These are phyloP conservation scores for Claviceps cyperi DNA, from an alignment of 2,329 filamentous ascomycete species.

Conservation along the genomic window DNA sequence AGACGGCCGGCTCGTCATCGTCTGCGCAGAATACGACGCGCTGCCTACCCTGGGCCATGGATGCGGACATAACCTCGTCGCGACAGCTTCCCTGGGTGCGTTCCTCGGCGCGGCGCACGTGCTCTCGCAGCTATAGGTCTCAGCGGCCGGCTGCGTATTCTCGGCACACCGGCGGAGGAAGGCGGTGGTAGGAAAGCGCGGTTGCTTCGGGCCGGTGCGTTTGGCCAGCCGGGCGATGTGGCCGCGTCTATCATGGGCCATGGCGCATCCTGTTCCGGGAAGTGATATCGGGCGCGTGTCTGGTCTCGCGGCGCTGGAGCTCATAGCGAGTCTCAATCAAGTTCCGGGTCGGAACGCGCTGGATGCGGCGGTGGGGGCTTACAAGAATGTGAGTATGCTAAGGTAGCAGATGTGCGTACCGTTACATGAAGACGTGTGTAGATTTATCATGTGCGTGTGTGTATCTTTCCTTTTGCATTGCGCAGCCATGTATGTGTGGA, in stretches of 20 bases:
- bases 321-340: constrained; percentile 5
- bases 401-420: constrained; percentile 19
- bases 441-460: no score
- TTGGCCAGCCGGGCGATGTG: constrained; percentile 6
- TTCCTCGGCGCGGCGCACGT: constrained; percentile 22
- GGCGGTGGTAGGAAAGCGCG: constrained; percentile 25
- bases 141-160: constrained; percentile 21
- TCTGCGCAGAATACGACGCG: constrained; percentile 29
- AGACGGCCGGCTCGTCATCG: constrained; percentile 18
- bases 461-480: no score
- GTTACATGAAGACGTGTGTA: no score
- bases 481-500: no score
- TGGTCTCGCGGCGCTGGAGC: constrained; percentile 1
- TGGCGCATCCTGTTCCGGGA: constrained; percentile 13
- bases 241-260: constrained; percentile 17
- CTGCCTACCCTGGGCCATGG: constrained; percentile 29
- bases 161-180: constrained; percentile 29
- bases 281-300: background rate
- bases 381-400: constrained; percentile 21
- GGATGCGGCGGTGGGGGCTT: constrained; percentile 22
- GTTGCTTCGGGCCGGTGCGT: constrained; percentile 13
- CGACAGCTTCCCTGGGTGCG: constrained; percentile 23
- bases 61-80: constrained; percentile 31
- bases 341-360: constrained; percentile 18
- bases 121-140: constrained; percentile 15